Conservation (phyloP, 2,329 filamentous ascomycete genomes). For the Parastagonospora avenae region DNA sequence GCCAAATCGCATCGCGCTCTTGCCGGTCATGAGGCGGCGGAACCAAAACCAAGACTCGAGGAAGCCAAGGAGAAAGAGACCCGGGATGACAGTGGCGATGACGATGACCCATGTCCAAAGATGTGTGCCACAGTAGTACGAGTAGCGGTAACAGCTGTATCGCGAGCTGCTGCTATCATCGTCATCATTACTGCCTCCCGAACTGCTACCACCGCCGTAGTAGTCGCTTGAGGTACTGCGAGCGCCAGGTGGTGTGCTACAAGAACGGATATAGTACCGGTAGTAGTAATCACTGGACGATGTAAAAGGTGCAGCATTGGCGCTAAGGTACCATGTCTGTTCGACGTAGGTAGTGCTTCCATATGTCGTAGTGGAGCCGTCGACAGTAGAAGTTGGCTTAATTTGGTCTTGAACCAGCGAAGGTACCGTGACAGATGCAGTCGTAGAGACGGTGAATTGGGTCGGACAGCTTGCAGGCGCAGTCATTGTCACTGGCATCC, state of each 20-base stretch:
- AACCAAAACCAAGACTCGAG: conserved; percentile 44
- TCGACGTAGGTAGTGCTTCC: conserved; percentile 14
- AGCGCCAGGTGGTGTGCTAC: conserved; percentile 22
- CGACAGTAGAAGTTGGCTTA: conserved; percentile 25
- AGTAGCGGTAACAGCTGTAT: conserved; percentile 8
- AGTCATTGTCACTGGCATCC: conserved; percentile 39
- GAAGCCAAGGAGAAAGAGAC: conserved; percentile 39
- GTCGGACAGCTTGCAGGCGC: conserved; percentile 36
- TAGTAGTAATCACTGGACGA: conserved; percentile 29
- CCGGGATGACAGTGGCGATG: conserved; percentile 31
- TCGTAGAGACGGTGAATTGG: conserved; percentile 24
- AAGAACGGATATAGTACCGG: conserved; percentile 27
- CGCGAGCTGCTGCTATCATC: conserved; percentile 5
- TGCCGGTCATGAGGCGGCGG: conserved; percentile 41
- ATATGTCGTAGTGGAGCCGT: conserved; percentile 9
- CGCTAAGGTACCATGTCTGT: conserved; percentile 34
- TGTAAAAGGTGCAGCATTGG: conserved; percentile 31
- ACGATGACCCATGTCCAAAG: conserved; percentile 36
- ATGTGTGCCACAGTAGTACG: conserved; percentile 20
- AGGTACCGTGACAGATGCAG: conserved; percentile 27
- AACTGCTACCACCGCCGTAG: not conserved
- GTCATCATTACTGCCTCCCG: conserved; percentile 1
- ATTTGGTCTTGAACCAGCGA: conserved; percentile 29
- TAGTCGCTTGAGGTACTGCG: conserved; percentile 6
- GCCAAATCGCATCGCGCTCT: conserved; percentile 36